Percentiles rank a stretch among this genome's conserved stretches.
Conservation (phyloP, 495 filamentous ascomycete genomes). For the Aspergillus ostianus region DNA sequence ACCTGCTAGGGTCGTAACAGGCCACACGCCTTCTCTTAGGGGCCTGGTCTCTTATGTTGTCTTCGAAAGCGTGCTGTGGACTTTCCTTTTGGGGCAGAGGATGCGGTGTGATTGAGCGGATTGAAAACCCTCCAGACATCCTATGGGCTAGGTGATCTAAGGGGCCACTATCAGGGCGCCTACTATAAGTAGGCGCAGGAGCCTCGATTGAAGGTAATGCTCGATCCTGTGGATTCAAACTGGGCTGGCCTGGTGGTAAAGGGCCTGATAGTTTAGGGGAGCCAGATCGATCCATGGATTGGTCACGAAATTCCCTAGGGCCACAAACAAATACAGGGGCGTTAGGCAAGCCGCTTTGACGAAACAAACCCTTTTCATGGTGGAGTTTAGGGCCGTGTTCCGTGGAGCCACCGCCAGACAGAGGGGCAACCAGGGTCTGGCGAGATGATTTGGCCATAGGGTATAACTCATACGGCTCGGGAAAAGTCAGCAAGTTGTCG, state of each 20-base stretch:
- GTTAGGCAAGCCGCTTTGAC: constrained; percentile 22
- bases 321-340: constrained; percentile 40
- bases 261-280: constrained; percentile 17
- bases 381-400: constrained; percentile 18
- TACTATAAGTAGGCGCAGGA: constrained; percentile 27
- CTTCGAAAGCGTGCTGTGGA: constrained; percentile 15
- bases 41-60: constrained; percentile 21
- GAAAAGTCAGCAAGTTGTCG: constrained; percentile 28
- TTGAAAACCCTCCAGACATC: constrained; percentile 30
- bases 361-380: constrained; percentile 18
- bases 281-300: constrained; percentile 18
- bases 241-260: constrained; percentile 21
- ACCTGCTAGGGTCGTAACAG: constrained; percentile 20
- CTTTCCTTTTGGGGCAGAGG: constrained; percentile 17
- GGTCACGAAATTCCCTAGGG: constrained; percentile 26
- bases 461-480: constrained; percentile 28
- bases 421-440: constrained; percentile 19
- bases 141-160: constrained; percentile 33
- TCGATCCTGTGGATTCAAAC: constrained; percentile 28
- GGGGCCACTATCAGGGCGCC: constrained; percentile 25
- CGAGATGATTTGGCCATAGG: constrained; percentile 19
- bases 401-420: constrained; percentile 18
- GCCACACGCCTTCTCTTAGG: constrained; percentile 36
- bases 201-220: constrained; percentile 43
- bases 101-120: constrained; percentile 38